phyloP scores from a whole-genome alignment of 2,329 filamentous ascomycete genomes.

The Colletotrichum echinochloae region DNA sequence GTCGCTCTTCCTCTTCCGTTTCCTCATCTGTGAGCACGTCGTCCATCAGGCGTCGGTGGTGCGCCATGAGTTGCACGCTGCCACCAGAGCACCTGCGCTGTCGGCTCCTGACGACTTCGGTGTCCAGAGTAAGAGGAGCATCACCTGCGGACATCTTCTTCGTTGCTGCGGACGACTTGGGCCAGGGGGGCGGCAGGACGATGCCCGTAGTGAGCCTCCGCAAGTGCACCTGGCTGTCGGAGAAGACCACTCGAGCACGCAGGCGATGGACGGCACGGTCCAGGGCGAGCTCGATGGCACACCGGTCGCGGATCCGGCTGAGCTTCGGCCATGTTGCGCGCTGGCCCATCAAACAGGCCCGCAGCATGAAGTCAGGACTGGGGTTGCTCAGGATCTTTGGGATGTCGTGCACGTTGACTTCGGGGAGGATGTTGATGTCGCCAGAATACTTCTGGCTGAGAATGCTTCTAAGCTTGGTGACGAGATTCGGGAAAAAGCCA shows the following conservation, averaged over 20 bases:
- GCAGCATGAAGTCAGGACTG: conserved; percentile 85
- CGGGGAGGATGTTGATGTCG: conserved; percentile 92
- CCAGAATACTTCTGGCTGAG: conserved; percentile 93
- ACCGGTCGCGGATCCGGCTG: conserved; percentile 85
- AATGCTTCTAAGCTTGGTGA: conserved; percentile 83
- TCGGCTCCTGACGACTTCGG: conserved; percentile 49
- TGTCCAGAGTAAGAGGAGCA: conserved; percentile 43
- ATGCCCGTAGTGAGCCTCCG: conserved; percentile 58
- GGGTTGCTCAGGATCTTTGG: conserved; percentile 86
- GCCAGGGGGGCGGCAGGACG: conserved; percentile 44
- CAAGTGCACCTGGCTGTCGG: conserved; percentile 71
- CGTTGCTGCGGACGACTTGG: conserved; percentile 42
- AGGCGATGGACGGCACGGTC: conserved; percentile 79
- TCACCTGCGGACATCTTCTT: conserved; percentile 42
- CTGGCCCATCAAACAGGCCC: conserved; percentile 82
- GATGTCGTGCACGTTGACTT: conserved; percentile 79
- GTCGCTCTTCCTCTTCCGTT: conserved; percentile 57
- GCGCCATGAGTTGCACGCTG: conserved; percentile 56
- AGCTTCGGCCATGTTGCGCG: conserved; percentile 93
- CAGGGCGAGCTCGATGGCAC: conserved; percentile 88
- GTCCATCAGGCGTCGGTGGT: conserved; percentile 53
- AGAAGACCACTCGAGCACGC: conserved; percentile 76
- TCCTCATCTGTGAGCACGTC: conserved; percentile 58
- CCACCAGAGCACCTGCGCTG: conserved; percentile 64
- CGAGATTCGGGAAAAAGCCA: conserved; percentile 81